Evolutionary conservation across 2,329 filamentous ascomycete genomes (phyloP), one percentile per base, ranked within the genome.

Genomic region (Penicillium sp.): DNA sequence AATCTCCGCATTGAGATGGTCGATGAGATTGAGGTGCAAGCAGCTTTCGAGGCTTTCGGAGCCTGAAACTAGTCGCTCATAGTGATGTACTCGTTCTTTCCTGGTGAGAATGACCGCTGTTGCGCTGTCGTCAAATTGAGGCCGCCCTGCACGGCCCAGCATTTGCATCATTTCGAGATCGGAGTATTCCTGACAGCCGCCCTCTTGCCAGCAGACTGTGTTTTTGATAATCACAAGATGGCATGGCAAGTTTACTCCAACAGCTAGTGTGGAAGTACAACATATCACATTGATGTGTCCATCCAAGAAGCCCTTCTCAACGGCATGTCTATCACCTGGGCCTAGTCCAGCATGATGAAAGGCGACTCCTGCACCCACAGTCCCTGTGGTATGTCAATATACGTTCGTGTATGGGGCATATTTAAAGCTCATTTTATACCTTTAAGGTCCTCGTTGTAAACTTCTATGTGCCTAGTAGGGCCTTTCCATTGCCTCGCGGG

Each of bases 161-260:
- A 96, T 95, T 65, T 96, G 91, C 87, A 93, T 93, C 57, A 93
- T 83, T 62, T 95, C 91, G 5, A 95, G 78, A 67, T 94, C 90
- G 0, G 89, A 86, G 61, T 91, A 92, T 68, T 94, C 90, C 51
- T 86, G 83, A 33, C 83, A 79, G 6, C 80, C 73, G 28, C 74
- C 78, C 52, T 85, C 82, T 52, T 84, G 83, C 71, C 85, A 92
- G 0, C 81, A 79, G 3, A 86, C 81, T 0, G 91, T 95, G 19
- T 90, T 89, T 70, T 95, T 95, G 51, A 96, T 83, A 9, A 95
- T 85, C 3, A 92, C 90, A 3, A 92, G 83, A 67, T 94, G 88
- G 56, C 90, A 92, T 9, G 91, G 91, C 9, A 95, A 73, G 67
- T 96, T 96, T 26, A 96, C 83, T 0, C 91, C 91, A 11, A 94